Conservation (phyloP, 176 grass and related monocot genomes). For the Aechmea fasciata region DNA sequence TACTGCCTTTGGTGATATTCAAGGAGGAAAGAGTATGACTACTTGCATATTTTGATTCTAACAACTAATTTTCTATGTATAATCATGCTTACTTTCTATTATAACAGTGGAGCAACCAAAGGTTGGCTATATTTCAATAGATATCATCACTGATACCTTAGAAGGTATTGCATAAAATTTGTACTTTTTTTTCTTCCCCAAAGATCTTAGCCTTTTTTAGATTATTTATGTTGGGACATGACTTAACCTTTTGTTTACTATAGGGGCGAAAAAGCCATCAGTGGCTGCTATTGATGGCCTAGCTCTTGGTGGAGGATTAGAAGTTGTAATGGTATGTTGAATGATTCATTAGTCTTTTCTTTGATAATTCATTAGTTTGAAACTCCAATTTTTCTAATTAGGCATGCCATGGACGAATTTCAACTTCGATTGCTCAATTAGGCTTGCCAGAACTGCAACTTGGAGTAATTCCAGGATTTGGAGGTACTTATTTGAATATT, state of each 20-base stretch:
- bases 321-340: constrained; percentile 76
- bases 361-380: not conserved
- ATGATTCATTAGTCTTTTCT: constrained; percentile 10
- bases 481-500: constrained; percentile 45
- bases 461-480: constrained; percentile 83
- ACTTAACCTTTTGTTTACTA: constrained; percentile 17
- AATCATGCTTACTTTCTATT: constrained; percentile 8
- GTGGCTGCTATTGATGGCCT: constrained; percentile 92
- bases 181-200: constrained; percentile 2
- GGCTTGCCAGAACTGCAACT: constrained; percentile 84
- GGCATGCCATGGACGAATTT: constrained; percentile 95
- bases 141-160: constrained; percentile 62
- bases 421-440: constrained; percentile 62
- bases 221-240: constrained; percentile 11
- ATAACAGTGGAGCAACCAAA: constrained; percentile 52
- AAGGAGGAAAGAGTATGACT: constrained; percentile 49
- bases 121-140: constrained; percentile 78
- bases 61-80: constrained; percentile 8
- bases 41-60: constrained; percentile 6
- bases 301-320: constrained; percentile 84
- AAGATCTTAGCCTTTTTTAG: constrained; percentile 6
- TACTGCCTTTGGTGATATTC: constrained; percentile 50
- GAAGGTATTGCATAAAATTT: constrained; percentile 53
- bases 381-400: constrained; percentile 24
- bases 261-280: constrained; percentile 74